Evolutionary conservation across 495 filamentous ascomycete genomes (phyloP), one percentile per base, ranked within the genome.

Genomic region (Aspergillus leporis): DNA sequence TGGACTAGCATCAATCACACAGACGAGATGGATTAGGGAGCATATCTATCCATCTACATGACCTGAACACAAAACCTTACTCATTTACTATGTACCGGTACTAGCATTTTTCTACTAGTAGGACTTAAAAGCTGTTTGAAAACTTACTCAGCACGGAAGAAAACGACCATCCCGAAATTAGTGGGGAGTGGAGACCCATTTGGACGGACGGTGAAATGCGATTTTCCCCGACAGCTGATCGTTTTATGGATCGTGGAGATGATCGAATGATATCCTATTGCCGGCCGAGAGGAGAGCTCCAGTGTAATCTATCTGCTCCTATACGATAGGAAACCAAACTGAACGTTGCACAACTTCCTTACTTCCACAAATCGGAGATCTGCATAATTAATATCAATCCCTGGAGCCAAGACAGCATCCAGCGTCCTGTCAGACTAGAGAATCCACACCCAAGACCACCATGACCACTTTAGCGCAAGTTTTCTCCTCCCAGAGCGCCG

Each of bases 391-490:
- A 38, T 14, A 14, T 53, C 38, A 55, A 58, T 58, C 51, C 55
- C 38, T 51, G 60, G 21, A 58, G 60, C 60, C 51, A 59, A 62
- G 55, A 51, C 55, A 18, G 3, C 31, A 16, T 56, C 7, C 30
- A 59, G 9, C 30, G 9, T 57, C 9, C 22, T 58, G 19, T 32
- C 31, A 32, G 31, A 32, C 12, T 1, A 32, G 7, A 18, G 13
- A 16, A 31, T 51, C 48, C 48, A 51, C 48, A 52, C 36, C 40
- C 32, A 21, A 25, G 36, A 3, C 40, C 54, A 59, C 32, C 23
- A 81, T 81, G 71, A 69, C 78, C 23, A 84, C 82, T 18, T 71
- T 85, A 23, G 63, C 70, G 19, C 75, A 66, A 51, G 70, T 76
- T 41, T 73, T 85, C 65, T 72, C 74, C 10, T 62, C 67, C n/a